Percentiles rank a stretch among this genome's conserved stretches.
phyloP scores from a whole-genome alignment of 176 grass and related monocot genomes.

The Urochloa ruziziensis region DNA sequence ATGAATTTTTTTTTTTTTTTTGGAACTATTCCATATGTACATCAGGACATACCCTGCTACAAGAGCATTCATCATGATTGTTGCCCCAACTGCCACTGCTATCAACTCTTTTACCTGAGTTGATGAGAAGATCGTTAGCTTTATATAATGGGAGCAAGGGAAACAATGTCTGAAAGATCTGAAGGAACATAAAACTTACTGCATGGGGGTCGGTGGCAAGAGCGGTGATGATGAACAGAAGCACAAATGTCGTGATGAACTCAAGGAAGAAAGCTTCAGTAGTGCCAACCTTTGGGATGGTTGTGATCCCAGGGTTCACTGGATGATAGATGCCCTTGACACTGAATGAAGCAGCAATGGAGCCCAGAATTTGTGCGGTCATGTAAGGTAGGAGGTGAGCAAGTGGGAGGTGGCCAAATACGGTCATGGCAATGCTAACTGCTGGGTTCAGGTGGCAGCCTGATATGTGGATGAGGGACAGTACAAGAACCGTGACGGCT shows the following conservation, averaged over 20 bases:
- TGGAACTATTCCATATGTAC: background rate
- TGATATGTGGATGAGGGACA: constrained; percentile 61
- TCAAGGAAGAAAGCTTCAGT: constrained; percentile 68
- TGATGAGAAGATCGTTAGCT: background rate
- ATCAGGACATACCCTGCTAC: constrained; percentile 36
- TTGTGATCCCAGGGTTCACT: constrained; percentile 39
- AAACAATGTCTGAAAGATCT: background rate
- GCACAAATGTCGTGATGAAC: constrained; percentile 64
- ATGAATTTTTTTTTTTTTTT: background rate
- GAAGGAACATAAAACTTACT: constrained; percentile 26
- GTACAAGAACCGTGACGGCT: constrained; percentile 47
- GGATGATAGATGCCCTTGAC: constrained; percentile 54
- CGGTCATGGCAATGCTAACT: constrained; percentile 56
- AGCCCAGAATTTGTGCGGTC: constrained; percentile 46
- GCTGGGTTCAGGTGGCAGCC: constrained; percentile 76
- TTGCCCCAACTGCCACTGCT: constrained; percentile 47
- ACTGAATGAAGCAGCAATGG: constrained; percentile 43
- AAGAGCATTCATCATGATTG: constrained; percentile 54
- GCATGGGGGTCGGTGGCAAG: constrained; percentile 50
- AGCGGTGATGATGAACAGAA: constrained; percentile 65
- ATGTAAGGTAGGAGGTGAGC: constrained; percentile 46
- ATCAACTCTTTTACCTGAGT: constrained; percentile 51
- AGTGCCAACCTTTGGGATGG: constrained; percentile 40
- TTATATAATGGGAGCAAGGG: background rate
- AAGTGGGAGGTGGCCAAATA: constrained; percentile 48